Evolutionary conservation across 805 yeast species (phyloP).

Genomic region (Ogataea chonburiensis): DNA sequence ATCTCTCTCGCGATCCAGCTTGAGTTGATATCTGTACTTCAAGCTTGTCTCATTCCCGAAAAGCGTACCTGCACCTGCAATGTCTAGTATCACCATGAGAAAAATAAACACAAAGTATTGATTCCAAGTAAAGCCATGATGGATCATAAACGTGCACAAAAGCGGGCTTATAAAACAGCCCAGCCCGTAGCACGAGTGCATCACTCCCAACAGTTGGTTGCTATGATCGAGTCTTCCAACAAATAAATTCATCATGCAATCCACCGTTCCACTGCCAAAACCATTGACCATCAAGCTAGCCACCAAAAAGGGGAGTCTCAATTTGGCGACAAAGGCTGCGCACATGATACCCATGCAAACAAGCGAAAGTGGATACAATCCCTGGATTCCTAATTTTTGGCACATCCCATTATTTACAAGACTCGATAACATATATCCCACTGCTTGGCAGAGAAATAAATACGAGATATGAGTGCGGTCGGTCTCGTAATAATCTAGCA

Average conservation of each 20-base stretch:
- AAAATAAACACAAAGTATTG: conserved; percentile 42
- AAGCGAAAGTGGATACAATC: conserved; percentile 37
- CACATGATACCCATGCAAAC: conserved; percentile 8
- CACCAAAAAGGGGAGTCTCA: conserved; percentile 43
- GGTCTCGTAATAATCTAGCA: conserved; percentile 47
- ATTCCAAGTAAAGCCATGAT: conserved; percentile 42
- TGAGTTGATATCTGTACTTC: conserved; percentile 38
- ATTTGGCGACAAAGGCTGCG: conserved; percentile 38
- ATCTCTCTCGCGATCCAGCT: conserved; percentile 13
- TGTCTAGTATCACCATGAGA: conserved; percentile 26
- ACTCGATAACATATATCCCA: conserved; percentile 58
- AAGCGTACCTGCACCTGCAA: conserved; percentile 27
- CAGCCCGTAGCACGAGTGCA: conserved; percentile 54
- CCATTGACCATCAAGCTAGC: conserved; percentile 45
- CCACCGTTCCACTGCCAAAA: conserved; percentile 54
- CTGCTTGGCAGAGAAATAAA: conserved; percentile 50
- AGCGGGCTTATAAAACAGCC: conserved; percentile 55
- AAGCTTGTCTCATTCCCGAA: conserved; percentile 45
- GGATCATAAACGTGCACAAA: conserved; percentile 41
- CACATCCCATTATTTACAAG: conserved; percentile 45
- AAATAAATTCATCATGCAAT: conserved; percentile 56
- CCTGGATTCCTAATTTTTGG: conserved; percentile 45
- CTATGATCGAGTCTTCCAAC: conserved; percentile 45
- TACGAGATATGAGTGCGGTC: conserved; percentile 48
- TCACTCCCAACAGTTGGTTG: conserved; percentile 49